Percentiles rank a stretch among this genome's conserved stretches.
These are phyloP conservation scores for Solanum chmielewskii DNA, from an alignment of 257 asterid genomes.

Conservation along the genomic window DNA sequence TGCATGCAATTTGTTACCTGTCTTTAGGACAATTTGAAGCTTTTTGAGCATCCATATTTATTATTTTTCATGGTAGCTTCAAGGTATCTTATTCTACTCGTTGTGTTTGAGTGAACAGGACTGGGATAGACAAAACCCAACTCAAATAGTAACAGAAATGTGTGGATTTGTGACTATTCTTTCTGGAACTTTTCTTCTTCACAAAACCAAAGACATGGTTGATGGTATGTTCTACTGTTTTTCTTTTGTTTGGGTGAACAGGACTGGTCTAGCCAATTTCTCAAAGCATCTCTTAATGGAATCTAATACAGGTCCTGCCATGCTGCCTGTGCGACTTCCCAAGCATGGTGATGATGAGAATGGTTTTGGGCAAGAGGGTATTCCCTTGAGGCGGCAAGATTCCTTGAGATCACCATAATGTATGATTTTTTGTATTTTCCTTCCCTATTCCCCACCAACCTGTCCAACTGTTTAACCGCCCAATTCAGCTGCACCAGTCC, in stretches of 20 bases:
- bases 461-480: neutral
- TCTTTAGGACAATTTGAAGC: neutral
- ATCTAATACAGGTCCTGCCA: constrained; percentile 24
- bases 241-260: neutral
- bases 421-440: neutral
- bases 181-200: constrained; percentile 94
- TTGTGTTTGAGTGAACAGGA: constrained; percentile 38
- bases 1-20: neutral
- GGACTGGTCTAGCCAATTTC: neutral
- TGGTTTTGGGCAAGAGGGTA: constrained; percentile 62
- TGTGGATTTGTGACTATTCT: constrained; percentile 96
- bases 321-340: constrained; percentile 23
- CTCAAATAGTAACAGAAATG: constrained; percentile 88
- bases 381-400: constrained; percentile 70
- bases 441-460: neutral
- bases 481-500: neutral
- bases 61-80: neutral
- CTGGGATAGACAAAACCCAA: constrained; percentile 91
- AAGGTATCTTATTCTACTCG: neutral
- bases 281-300: neutral
- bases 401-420: constrained; percentile 25
- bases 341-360: constrained; percentile 54
- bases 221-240: constrained; percentile 27
- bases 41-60: neutral
- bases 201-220: constrained; percentile 92